Evolutionary conservation across 2,329 filamentous ascomycete species (phyloP), one percentile per base, ranked within the genome.

Genomic region (Rutstroemia sp.): DNA sequence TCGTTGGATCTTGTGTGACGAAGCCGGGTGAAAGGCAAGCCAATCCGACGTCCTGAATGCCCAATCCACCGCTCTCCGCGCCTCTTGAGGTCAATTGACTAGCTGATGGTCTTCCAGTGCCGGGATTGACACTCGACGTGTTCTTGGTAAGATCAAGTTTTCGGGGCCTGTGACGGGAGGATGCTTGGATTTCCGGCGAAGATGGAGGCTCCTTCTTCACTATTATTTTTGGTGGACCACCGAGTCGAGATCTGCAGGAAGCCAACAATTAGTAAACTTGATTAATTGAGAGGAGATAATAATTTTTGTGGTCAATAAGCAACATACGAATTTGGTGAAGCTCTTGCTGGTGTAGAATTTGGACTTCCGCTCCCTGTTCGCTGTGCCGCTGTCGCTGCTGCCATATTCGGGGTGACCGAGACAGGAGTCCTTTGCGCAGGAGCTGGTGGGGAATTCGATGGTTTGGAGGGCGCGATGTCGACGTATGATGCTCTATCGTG

Each of bases 21-120:
- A 99, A 97, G 54, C 94, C 94, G 0, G 94, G 94, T 2, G 94
- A 97, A 55, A 99, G 78, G 68, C 94, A 99, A 44, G 92, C 92
- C 56, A 97, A 79, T 57, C 94, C 94, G 25, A 97, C 88, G 72
- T 96, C 90, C 66, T 95, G 91, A 68, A 97, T 92, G 44, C 81
- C 88, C 39, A 94, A 75, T 21, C 86, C 82, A 47, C 79, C 79
- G 57, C 74, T 79, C 59, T 95, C 89, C 38, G 54, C 62, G 44
- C 66, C 66, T 64, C 89, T 82, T 23, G 86, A 86, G 8, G 89
- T 94, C 72, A 95, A 76, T 39, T 81, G 81, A 34, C 75, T 76
- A 19, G 78, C 81, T 1, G 87, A 82, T 27, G 90, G 87, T 41
- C 90, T 83, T 51, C 84, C 84, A 5, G 87, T 82, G 34, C 75